Evolutionary conservation across 192 early-diverging fungal species (phyloP).

Genomic region (Oehlia diaphana): DNA sequence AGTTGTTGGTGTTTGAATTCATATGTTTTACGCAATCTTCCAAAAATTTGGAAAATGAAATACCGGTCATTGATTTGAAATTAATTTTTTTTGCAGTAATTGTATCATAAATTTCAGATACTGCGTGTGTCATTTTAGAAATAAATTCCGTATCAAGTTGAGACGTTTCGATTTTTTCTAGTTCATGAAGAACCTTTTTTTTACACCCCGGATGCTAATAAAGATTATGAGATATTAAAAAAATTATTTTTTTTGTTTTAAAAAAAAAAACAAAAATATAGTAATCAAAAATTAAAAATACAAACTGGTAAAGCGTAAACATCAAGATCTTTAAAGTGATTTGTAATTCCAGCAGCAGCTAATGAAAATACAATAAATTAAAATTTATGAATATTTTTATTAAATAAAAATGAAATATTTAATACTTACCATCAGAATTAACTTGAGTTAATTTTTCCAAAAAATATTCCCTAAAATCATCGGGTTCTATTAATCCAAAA

Average conservation of each 20-base stretch:
- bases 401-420: background rate
- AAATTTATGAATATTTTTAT: background rate
- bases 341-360: slow-evolving; percentile 18
- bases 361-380: background rate
- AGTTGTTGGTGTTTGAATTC: background rate
- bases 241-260: background rate
- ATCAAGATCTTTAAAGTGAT: slow-evolving; percentile 6
- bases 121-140: background rate
- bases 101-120: background rate
- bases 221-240: background rate
- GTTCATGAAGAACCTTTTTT: background rate
- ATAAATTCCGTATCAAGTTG: background rate
- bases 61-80: background rate
- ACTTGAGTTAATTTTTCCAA: slow-evolving; percentile 2
- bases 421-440: slow-evolving; percentile 13
- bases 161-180: background rate
- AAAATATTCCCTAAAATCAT: slow-evolving; percentile 21
- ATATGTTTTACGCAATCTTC: background rate
- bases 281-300: background rate
- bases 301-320: slow-evolving; percentile 10
- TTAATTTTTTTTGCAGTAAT: background rate
- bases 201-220: background rate
- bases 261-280: background rate
- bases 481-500: background rate
- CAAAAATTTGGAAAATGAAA: background rate